Evolutionary conservation across 495 filamentous ascomycete genomes (phyloP).

Genomic region (Podospora anserina): DNA sequence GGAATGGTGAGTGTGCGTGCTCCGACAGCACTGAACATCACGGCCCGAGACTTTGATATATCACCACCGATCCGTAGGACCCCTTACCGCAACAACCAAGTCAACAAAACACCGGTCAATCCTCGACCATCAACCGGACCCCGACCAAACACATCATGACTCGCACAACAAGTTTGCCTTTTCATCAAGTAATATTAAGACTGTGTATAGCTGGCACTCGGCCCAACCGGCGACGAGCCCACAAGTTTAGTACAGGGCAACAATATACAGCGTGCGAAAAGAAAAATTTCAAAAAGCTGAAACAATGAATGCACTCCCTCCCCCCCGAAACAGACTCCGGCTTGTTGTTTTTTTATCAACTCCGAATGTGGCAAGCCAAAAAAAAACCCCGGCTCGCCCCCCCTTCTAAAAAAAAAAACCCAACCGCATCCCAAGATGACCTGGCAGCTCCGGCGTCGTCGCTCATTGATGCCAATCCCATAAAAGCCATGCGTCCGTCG

Average conservation of each 20-base stretch:
- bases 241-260: constrained; percentile 17
- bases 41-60: too few relatives aligned
- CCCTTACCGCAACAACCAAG: background rate
- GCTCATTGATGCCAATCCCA: constrained; percentile 15
- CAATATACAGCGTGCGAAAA: constrained; percentile 22
- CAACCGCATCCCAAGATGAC: background rate
- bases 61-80: too few relatives aligned
- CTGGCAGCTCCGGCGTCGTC: constrained; percentile 9
- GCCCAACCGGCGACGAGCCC: background rate
- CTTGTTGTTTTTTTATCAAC: background rate
- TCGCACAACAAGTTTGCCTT: background rate
- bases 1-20: too few relatives aligned
- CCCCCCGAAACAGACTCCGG: background rate
- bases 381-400: background rate
- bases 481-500: constrained; percentile 7
- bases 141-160: background rate
- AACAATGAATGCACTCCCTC: constrained; percentile 1
- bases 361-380: background rate
- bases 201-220: constrained; percentile 11
- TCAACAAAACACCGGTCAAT: background rate
- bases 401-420: background rate
- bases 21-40: too few relatives aligned
- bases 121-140: background rate
- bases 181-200: constrained; percentile 18
- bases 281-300: constrained; percentile 14